Evolutionary conservation across 2,329 filamentous ascomycete species (phyloP), one percentile per base, ranked within the genome.

Genomic region (Aureobasidium lini): DNA sequence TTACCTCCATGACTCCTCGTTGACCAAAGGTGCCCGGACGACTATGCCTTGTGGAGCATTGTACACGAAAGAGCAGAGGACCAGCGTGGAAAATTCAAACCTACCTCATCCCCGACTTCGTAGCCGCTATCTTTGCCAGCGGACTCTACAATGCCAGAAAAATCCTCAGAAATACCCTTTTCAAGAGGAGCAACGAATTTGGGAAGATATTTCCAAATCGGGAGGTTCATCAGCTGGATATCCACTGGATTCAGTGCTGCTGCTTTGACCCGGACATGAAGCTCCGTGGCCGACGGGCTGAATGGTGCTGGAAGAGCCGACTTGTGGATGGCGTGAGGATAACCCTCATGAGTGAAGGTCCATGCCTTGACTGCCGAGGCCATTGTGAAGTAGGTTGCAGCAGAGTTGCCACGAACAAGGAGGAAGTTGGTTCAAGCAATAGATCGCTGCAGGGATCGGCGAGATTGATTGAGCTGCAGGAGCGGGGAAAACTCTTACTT

Each of bases 201-300:
- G 16, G 64, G 63, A 7, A 69, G 67, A 48, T 67, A 58, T 15
- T 60, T 62, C 64, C 65, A 69, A 28, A 63, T 53, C 2, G 66
- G 66, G 52, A 70, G 59, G 61, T 72, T 72, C 67, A 71, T 70
- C 53, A 69, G 68, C 61, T 72, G 70, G 31, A 72, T 68, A 61
- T 72, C 70, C 43, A 72, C 70, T 15, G 70, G 70, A 57, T 72
- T 72, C 13, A 72, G 64, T 18, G 69, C 70, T 60, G 65, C 68
- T 6, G 69, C 66, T 43, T 69, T 63, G 47, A 72, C 67, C 39
- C 65, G 64, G 42, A 72, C 62, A 28, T 70, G 66, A 56, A 72
- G 64, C 50, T 46, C 64, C 59, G 47, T 66, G 42, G 53, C 56
- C 50, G 52, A 64, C 23, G 54, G 61, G 60, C 52, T 66, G 62